Base-by-base conservation (phyloP, 2,329 filamentous ascomycete genomes). In the Endoconidiophora polonica region DNA sequence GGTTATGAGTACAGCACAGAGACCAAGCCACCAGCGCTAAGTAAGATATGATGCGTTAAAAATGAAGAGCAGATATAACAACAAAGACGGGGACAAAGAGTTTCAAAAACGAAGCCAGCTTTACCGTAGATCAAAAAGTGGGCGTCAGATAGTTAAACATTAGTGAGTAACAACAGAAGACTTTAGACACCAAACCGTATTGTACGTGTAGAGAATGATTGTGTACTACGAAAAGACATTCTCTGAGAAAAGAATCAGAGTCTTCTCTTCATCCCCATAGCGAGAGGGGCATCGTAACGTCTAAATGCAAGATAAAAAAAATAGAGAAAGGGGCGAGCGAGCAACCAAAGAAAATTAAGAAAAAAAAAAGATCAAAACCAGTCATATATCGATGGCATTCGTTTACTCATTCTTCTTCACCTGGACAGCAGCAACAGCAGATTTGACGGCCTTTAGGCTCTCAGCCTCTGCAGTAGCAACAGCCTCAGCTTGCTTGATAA, bases 401-500 rank as follows among this genome's bases (percentile, higher is more conserved):
- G 43, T 61, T 59, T 52, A 54, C 52, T 57, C 61, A 53, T 56
- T 60, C 56, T 49, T 55, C 52, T 50, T 54, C 3, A 5, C 29
- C 55, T 64, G 58, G 3, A 56, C 61, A 52, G 59, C 58, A 5
- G 37, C 33, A 29, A 46, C 44, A 38, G 48, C 49, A 23, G 51
- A 14, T 48, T 50, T 53, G 47, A 40, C 43, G 7, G 52, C 48
- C 44, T 50, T 48, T 5, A 51, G 7, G 7, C 44, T 40, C 48
- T 54, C 52, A 26, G 47, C 41, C 48, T 54, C 48, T 7, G 48
- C 48, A 10, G 45, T 48, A 12, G 45, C 48, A 37, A 51, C 44
- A 46, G 54, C 55, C 54, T 63, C 55, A 45, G 80, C 76, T 47
- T 65, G 61, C 63, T 79, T 73, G 1, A 74, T 73, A 46, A 72